These are phyloP conservation scores for Eutrema heterophyllum DNA, from an alignment of 345 rosid genomes.

Conservation along the genomic window DNA sequence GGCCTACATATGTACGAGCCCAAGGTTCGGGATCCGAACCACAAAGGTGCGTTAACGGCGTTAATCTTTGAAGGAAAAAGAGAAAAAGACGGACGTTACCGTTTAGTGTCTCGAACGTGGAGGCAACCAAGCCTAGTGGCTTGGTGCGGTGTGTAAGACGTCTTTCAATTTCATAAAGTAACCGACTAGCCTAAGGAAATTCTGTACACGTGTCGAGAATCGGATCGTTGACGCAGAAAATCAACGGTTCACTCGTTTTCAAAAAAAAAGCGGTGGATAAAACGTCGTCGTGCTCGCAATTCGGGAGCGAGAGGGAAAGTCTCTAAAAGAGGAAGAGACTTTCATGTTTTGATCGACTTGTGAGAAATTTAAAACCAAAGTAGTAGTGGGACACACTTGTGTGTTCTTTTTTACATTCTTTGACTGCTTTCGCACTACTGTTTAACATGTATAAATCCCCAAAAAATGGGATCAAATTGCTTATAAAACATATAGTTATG, in stretches of 20 bases:
- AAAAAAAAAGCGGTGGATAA: not conserved
- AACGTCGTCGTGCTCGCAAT: not conserved
- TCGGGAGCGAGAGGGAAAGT: not conserved
- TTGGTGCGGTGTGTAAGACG: not conserved
- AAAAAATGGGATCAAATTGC: not conserved
- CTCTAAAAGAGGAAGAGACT: not conserved
- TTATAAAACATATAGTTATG: not conserved
- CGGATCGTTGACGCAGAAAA: not conserved
- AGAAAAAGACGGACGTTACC: conserved; percentile 1
- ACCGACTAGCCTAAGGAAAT: not conserved
- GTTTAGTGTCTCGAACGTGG: conserved; percentile 25
- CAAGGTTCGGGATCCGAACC: conserved; percentile 19
- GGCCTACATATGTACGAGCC: conserved; percentile 13
- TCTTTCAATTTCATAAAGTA: conserved; percentile 12
- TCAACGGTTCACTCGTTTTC: not conserved
- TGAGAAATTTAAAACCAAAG: not conserved
- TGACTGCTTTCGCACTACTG: not conserved
- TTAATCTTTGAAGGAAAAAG: not conserved
- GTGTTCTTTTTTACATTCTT: not conserved
- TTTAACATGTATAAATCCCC: not conserved
- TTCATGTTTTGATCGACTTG: not conserved
- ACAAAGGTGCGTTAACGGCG: conserved; percentile 30
- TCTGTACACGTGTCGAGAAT: not conserved
- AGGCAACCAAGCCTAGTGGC: conserved; percentile 17
- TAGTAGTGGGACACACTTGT: not conserved